Conservation (phyloP, 768 basidiomycete genomes). For the Epithele typhae region DNA sequence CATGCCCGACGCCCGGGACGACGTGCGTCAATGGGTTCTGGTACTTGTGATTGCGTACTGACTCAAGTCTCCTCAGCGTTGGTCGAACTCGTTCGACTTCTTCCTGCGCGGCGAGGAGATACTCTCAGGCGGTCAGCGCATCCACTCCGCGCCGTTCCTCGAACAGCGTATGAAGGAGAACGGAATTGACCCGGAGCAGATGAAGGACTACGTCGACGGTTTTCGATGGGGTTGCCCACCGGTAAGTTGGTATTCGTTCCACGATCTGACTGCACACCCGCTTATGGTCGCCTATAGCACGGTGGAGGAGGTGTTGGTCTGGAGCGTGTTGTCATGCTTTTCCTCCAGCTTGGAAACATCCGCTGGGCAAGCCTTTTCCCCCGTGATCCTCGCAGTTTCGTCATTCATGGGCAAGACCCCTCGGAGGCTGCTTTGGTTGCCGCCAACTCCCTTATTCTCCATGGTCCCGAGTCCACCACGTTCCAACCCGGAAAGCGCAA, state of each 20-base stretch:
- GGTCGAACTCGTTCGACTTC: slow-evolving; percentile 99
- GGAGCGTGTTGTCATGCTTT: slow-evolving; percentile 95
- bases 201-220: slow-evolving; percentile 91
- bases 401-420: slow-evolving; percentile 21
- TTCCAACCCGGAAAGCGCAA: slow-evolving; percentile 19
- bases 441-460: slow-evolving; percentile 23
- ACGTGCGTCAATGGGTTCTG: slow-evolving; percentile 38
- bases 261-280: neutral
- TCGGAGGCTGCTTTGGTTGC: slow-evolving; percentile 19
- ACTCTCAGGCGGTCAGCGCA: slow-evolving; percentile 94
- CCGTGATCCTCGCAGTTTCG: slow-evolving; percentile 88
- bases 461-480: slow-evolving; percentile 26
- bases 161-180: slow-evolving; percentile 79
- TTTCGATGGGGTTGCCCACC: slow-evolving; percentile 95
- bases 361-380: slow-evolving; percentile 91
- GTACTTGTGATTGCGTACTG: neutral
- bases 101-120: slow-evolving; percentile 99
- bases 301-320: slow-evolving; percentile 95
- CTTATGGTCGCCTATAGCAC: slow-evolving; percentile 40
- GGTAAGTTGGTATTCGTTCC: slow-evolving; percentile 9
- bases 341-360: slow-evolving; percentile 94
- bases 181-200: slow-evolving; percentile 84
- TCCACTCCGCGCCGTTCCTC: slow-evolving; percentile 83
- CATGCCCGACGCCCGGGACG: slow-evolving; percentile 92
- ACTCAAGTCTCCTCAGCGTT: too few relatives aligned